phyloP scores from a whole-genome alignment of 2,329 filamentous ascomycete genomes.

The Leptosphaerulina australis region DNA sequence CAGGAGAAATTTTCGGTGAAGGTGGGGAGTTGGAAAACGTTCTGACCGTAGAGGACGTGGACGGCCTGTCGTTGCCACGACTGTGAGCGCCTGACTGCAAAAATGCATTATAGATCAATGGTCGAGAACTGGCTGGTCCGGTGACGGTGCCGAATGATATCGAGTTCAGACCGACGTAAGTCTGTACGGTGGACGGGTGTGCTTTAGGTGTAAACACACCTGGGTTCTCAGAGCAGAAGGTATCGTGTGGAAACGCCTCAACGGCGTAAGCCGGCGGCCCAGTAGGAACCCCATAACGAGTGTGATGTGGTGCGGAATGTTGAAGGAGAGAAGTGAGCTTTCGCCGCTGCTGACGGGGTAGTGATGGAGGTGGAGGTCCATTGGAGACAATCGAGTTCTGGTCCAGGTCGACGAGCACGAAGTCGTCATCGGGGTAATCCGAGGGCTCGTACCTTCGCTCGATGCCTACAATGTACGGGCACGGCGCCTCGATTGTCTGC shows the following conservation, averaged over 20 bases:
- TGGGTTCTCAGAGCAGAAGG: slow-evolving; percentile 85
- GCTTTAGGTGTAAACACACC: slow-evolving; percentile 77
- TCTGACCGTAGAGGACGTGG: slow-evolving; percentile 50
- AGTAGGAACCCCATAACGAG: slow-evolving; percentile 81
- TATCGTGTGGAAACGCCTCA: slow-evolving; percentile 88
- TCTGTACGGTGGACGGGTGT: slow-evolving; percentile 74
- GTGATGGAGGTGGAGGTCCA: slow-evolving; percentile 70
- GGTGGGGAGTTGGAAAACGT: slow-evolving; percentile 57
- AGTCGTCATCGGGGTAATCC: slow-evolving; percentile 91
- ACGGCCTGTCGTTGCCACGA: slow-evolving; percentile 71
- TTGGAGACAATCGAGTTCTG: slow-evolving; percentile 88
- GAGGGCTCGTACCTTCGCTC: slow-evolving; percentile 88
- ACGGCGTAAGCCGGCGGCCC: slow-evolving; percentile 92
- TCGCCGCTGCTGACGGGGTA: slow-evolving; percentile 86
- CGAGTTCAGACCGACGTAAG: slow-evolving; percentile 88
- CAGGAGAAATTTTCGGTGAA: slow-evolving; percentile 71
- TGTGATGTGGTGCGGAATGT: slow-evolving; percentile 85
- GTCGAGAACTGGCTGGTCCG: slow-evolving; percentile 57
- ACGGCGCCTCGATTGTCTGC: slow-evolving; percentile 90
- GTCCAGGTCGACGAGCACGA: slow-evolving; percentile 92
- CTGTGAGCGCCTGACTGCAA: slow-evolving; percentile 73
- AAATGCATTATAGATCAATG: slow-evolving; percentile 90
- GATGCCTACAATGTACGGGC: slow-evolving; percentile 95
- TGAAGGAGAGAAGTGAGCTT: slow-evolving; percentile 90
- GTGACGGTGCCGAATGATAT: slow-evolving; percentile 78